Conservation (phyloP, 441 rosid genomes). For the Erodium trifolium region DNA sequence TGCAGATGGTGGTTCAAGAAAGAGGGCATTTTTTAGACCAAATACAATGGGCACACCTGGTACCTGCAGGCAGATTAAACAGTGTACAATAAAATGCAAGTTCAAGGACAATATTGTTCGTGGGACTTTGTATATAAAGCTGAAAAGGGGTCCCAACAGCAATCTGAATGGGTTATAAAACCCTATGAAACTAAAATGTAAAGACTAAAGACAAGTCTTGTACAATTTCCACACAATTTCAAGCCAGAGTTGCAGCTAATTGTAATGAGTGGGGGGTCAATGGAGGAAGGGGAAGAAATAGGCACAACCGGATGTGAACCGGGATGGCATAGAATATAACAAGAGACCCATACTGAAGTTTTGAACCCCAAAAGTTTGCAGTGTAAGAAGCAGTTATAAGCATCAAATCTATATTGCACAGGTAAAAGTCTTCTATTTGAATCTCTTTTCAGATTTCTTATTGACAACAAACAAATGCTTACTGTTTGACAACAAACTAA, state of each 20-base stretch:
- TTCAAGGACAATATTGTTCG: background rate
- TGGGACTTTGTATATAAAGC: background rate
- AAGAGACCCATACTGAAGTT: background rate
- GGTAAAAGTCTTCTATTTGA: background rate
- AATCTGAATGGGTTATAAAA: background rate
- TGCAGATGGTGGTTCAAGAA: constrained; percentile 71
- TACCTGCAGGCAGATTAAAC: constrained; percentile 33
- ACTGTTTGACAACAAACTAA: constrained; percentile 18
- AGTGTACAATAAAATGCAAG: constrained; percentile 3
- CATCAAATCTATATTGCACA: no score
- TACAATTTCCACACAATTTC: background rate
- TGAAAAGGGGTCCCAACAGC: no score
- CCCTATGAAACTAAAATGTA: background rate
- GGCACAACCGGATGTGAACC: background rate
- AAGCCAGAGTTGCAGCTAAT: background rate
- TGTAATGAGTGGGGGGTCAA: background rate
- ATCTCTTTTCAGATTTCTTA: background rate
- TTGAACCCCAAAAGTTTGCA: no score
- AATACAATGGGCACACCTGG: constrained; percentile 70
- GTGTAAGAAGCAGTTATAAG: no score
- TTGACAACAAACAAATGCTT: background rate
- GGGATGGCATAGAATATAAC: background rate
- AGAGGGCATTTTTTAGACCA: constrained; percentile 65
- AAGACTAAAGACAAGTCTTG: background rate
- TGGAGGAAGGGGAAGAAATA: background rate